Conservation (phyloP, 2,329 filamentous ascomycete genomes). For the Colletotrichum graminicola region DNA sequence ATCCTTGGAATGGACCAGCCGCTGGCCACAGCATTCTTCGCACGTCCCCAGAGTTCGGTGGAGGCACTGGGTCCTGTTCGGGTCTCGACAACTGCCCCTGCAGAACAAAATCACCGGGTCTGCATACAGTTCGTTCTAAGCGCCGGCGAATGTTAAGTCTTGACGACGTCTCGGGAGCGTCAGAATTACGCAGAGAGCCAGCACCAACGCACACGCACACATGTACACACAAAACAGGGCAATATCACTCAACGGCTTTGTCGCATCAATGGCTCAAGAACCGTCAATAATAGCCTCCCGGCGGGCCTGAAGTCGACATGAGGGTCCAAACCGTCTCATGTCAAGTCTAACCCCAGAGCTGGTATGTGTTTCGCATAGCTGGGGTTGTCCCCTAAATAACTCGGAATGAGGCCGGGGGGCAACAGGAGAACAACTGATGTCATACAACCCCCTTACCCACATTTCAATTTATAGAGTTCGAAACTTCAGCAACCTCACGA, state of each 20-base stretch:
- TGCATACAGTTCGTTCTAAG: background rate
- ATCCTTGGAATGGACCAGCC: conserved; percentile 2
- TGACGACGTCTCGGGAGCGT: background rate
- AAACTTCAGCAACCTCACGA: conserved; percentile 23
- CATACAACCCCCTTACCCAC: conserved; percentile 37
- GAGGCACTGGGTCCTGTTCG: conserved; percentile 27
- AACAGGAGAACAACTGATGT: conserved; percentile 31
- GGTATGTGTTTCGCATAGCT: conserved; percentile 13
- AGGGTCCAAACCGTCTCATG: conserved; percentile 31
- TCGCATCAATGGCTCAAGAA: background rate
- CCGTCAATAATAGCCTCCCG: background rate
- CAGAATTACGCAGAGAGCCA: background rate
- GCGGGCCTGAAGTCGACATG: conserved; percentile 12
- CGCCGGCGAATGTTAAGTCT: background rate
- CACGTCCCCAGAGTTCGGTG: conserved; percentile 41
- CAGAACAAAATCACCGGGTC: conserved; percentile 13
- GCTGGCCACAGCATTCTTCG: conserved; percentile 4
- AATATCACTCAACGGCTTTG: background rate
- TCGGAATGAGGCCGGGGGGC: conserved; percentile 15
- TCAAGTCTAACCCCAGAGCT: conserved; percentile 13
- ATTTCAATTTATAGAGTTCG: conserved; percentile 29
- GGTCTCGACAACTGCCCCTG: conserved; percentile 30
- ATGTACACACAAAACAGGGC: background rate
- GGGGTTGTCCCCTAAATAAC: conserved; percentile 23
- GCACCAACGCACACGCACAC: too few relatives aligned